Conservation (phyloP, 805 yeast genomes). For the Lachancea cidri region DNA sequence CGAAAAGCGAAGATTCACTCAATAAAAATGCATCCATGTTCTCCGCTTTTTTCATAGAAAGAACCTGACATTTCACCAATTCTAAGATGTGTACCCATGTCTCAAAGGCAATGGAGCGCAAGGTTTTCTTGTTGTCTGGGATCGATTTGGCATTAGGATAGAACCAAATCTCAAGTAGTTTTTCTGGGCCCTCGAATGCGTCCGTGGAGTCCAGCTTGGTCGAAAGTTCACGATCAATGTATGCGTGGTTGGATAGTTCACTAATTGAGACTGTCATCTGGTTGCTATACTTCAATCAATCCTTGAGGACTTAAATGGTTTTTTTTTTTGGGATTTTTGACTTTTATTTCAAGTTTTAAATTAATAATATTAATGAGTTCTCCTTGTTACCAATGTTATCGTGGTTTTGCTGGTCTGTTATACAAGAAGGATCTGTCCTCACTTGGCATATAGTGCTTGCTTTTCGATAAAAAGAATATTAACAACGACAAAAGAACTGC, state of each 20-base stretch:
- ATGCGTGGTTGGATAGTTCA: conserved; percentile 38
- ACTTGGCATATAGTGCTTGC: conserved; percentile 15
- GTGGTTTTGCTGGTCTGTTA: conserved; percentile 22
- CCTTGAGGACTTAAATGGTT: neutral
- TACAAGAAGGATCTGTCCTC: conserved; percentile 19
- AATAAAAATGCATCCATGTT: conserved; percentile 77
- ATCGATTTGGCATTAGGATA: conserved; percentile 42
- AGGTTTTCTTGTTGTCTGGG: conserved; percentile 40
- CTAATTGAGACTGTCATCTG: conserved; percentile 33
- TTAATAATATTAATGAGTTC: neutral
- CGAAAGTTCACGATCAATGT: conserved; percentile 75
- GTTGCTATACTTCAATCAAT: conserved; percentile 5
- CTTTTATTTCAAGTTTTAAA: neutral
- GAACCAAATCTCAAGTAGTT: conserved; percentile 86
- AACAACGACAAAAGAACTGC: conserved; percentile 8
- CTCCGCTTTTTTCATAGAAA: conserved; percentile 66
- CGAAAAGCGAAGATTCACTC: conserved; percentile 86
- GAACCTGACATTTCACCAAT: conserved; percentile 79
- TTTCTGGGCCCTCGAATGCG: conserved; percentile 98
- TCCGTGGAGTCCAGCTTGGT: conserved; percentile 77
- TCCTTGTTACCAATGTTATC: conserved; percentile 13
- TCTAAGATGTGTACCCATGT: conserved; percentile 73
- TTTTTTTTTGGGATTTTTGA: neutral
- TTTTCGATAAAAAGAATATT: conserved; percentile 1
- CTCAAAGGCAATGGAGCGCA: conserved; percentile 58